Conservation (phyloP, 148 eudicot species). For the Cornus florida region DNA sequence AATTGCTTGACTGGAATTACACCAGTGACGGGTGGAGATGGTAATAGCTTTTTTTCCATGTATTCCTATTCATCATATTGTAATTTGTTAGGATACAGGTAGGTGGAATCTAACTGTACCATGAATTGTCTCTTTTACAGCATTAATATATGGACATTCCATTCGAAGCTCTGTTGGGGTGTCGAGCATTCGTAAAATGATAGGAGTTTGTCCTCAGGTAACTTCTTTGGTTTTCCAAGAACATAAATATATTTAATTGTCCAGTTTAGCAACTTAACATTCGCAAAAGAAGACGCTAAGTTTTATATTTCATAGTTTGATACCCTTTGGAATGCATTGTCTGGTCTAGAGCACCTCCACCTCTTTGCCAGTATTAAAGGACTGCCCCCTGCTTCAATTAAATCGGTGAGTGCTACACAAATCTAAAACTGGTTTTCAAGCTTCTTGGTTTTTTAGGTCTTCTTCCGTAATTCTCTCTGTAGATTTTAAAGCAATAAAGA, state of each 20-base stretch:
- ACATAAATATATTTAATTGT: not conserved
- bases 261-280: not conserved
- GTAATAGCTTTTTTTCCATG: conserved; percentile 33
- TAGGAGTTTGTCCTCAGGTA: conserved; percentile 97
- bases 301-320: conserved; percentile 56
- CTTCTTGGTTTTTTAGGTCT: not conserved
- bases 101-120: not conserved
- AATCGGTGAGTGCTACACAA: conserved; percentile 37
- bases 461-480: not conserved
- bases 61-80: conserved; percentile 8
- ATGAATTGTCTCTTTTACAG: conserved; percentile 31
- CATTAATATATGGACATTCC: conserved; percentile 71
- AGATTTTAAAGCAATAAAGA: not conserved
- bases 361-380: conserved; percentile 89
- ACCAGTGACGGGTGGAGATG: conserved; percentile 91
- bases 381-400: conserved; percentile 56
- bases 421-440: conserved; percentile 11
- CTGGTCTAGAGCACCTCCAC: conserved; percentile 80
- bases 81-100: not conserved
- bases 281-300: not conserved
- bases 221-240: not conserved
- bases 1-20: conserved; percentile 89
- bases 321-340: conserved; percentile 80
- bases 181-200: conserved; percentile 75
- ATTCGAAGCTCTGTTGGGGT: conserved; percentile 71